phyloP scores from a whole-genome alignment of 371 early-diverging fungal species.

The Homolaphlyctis polyrhiza region DNA sequence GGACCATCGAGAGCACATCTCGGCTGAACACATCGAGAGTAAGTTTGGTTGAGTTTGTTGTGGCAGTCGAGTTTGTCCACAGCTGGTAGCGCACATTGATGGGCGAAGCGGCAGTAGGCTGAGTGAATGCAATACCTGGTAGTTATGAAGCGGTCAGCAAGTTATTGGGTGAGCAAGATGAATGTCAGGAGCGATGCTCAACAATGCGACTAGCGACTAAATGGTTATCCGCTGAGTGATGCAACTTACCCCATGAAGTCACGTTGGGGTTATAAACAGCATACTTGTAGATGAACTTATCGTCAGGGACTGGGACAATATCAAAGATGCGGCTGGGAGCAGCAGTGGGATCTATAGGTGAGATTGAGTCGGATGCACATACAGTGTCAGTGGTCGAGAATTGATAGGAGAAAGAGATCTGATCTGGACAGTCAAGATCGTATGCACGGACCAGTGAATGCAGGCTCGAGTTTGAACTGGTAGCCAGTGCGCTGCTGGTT shows the following conservation, averaged over 20 bases:
- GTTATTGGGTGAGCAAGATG: neutral
- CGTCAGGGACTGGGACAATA: slow-evolving; percentile 51
- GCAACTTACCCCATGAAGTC: slow-evolving; percentile 62
- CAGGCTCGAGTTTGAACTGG: slow-evolving; percentile 12
- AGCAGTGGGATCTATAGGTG: neutral
- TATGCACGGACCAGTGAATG: slow-evolving; percentile 10
- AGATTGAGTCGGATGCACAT: neutral
- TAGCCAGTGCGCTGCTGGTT: slow-evolving; percentile 40
- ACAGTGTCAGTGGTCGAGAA: neutral
- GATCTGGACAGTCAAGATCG: neutral
- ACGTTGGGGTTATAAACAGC: slow-evolving; percentile 55
- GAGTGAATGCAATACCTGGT: slow-evolving; percentile 26
- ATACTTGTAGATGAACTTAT: slow-evolving; percentile 60
- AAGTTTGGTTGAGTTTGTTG: slow-evolving; percentile 47
- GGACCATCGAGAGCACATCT: slow-evolving; percentile 47
- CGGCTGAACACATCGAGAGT: slow-evolving; percentile 62
- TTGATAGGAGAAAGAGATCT: neutral
- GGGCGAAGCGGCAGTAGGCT: slow-evolving; percentile 16
- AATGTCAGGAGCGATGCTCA: neutral
- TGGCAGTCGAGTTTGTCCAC: slow-evolving; percentile 59
- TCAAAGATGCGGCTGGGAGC: slow-evolving; percentile 19
- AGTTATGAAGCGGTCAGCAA: neutral
- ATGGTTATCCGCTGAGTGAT: neutral
- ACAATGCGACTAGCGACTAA: neutral
- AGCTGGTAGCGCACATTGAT: slow-evolving; percentile 60